These are phyloP conservation scores for Ogataea zsoltii DNA, from an alignment of 805 yeast genomes.

Conservation along the genomic window DNA sequence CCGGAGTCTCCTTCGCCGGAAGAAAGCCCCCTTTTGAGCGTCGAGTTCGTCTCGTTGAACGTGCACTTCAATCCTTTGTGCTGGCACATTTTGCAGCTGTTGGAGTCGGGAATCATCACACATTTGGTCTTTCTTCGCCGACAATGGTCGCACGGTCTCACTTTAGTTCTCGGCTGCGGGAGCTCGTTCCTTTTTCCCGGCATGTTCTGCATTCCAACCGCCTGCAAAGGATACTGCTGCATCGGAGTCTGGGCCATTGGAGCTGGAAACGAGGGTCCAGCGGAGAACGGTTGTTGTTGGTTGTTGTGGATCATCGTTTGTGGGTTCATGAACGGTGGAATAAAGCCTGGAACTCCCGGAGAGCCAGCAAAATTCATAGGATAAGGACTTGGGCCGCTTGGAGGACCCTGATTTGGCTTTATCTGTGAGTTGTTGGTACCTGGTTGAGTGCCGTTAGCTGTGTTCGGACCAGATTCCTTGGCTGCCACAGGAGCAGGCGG, in stretches of 20 bases:
- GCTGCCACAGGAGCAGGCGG: not conserved
- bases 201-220: constrained; percentile 2
- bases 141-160: constrained; percentile 83
- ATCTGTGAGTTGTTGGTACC: not conserved
- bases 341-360: constrained; percentile 9
- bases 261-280: constrained; percentile 1
- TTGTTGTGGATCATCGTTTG: constrained; percentile 14
- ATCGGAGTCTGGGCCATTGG: constrained; percentile 4
- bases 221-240: constrained; percentile 5
- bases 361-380: constrained; percentile 1
- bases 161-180: constrained; percentile 43
- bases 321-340: constrained; percentile 16
- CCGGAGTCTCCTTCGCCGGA: constrained; percentile 22
- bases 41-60: constrained; percentile 55
- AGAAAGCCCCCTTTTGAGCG: constrained; percentile 39
- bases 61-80: constrained; percentile 74
- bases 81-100: constrained; percentile 76
- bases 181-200: constrained; percentile 23
- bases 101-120: constrained; percentile 61
- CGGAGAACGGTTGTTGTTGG: constrained; percentile 9
- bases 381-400: not conserved
- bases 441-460: not conserved
- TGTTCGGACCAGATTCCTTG: constrained; percentile 1
- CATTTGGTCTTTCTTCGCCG: constrained; percentile 79
- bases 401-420: not conserved